Percentiles rank a stretch among this genome's conserved stretches.
Evolutionary conservation across 2,329 filamentous ascomycete genomes (phyloP).

Genomic region (Aspergillus chevalieri): DNA sequence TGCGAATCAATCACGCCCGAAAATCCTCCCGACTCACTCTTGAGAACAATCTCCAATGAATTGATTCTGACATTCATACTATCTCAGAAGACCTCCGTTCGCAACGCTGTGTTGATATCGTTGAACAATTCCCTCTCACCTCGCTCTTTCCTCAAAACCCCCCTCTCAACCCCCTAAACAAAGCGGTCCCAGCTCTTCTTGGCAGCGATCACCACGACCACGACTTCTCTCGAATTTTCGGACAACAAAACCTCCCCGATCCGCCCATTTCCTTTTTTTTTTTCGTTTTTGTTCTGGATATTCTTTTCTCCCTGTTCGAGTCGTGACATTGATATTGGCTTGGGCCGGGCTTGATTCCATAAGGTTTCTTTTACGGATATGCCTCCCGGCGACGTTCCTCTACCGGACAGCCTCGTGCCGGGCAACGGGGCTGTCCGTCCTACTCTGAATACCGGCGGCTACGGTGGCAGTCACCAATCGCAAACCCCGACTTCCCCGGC

Average conservation of each 20-base stretch:
- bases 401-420: constrained; percentile 39
- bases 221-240: neutral
- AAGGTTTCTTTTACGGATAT: constrained; percentile 23
- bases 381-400: constrained; percentile 36
- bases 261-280: neutral
- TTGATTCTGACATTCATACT: neutral
- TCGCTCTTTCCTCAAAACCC: neutral
- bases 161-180: neutral
- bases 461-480: constrained; percentile 28
- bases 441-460: constrained; percentile 31
- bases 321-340: neutral
- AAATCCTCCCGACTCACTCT: neutral
- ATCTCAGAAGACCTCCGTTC: neutral
- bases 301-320: neutral
- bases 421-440: constrained; percentile 35
- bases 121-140: neutral
- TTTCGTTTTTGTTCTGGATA: neutral
- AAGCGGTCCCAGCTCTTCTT: neutral
- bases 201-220: neutral
- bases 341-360: neutral
- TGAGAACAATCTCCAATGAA: neutral
- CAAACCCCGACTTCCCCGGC: constrained; percentile 38
- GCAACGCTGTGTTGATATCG: neutral
- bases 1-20: neutral
- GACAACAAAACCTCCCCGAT: neutral